Base-by-base conservation (phyloP, 768 basidiomycete genomes). In the Rhodotorula babjevae region DNA sequence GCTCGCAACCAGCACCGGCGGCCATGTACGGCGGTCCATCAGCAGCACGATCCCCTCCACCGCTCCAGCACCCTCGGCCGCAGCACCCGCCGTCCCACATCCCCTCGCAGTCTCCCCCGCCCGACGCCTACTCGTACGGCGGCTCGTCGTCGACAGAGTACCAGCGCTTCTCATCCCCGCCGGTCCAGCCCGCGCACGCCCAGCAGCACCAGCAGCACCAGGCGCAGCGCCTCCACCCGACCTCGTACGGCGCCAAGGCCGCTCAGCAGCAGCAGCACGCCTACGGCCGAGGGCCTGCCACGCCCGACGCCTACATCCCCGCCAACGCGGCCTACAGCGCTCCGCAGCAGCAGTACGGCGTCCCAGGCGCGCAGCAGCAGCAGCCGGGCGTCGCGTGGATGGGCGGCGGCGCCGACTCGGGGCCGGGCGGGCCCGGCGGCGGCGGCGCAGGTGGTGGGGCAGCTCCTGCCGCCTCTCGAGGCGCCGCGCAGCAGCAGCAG, bases 1-100 rank as follows among this genome's bases (percentile, higher is more conserved):
- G 46, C 57, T 25, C 47, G 18, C 40, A 8, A 18, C 44, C 14
- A n/a, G n/a, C 33, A 27, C 23, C 49, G 29, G 1, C 42, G 0
- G 46, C 33, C 6, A 63, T 75, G 74, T 72, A 72, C 68, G 63
- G 74, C 36, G 71, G 69, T 12, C 58, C 57, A 0, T 31, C 65
- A 0, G 25, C 33, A 25, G 33, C 58, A 11, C 72, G 73, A 2
- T 74, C 72, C 3, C 74, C 79, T 19, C 90, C 91, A 3, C 91
- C 90, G 0, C 85, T 93, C 3, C 89, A 90, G 61, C 92, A 93
- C 79, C 92, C 92, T 6, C 89, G 92, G 0, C 92, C 92, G 0
- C 93, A 91, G 0, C 91, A 93, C 73, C 92, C 90, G 0, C 87
- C 89, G 0, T 91, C 88, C 80, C 69, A 71, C 46, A 90, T 93